Base-by-base conservation (phyloP, 2,329 filamentous ascomycete genomes). In the Aspergillus jensenii region DNA sequence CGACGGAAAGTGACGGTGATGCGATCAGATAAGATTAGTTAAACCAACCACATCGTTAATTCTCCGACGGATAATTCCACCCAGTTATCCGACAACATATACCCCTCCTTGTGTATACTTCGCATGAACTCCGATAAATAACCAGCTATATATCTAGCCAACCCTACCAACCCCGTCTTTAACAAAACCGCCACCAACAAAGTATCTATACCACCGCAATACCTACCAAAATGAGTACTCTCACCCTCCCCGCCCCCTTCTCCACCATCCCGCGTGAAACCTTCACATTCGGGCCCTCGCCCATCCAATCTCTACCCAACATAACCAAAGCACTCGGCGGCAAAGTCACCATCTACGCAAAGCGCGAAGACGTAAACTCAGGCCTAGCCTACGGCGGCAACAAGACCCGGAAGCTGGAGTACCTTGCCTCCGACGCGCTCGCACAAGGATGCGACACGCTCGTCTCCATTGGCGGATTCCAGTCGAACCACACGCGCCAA, bases 401-500 rank as follows among this genome's bases (percentile, higher is more conserved):
- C 37, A 58, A 58, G 39, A 58, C 56, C 9, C 45, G 56, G 33
- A 58, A 58, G 19, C 31, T 58, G 4, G 56, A 58, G 44, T 58
- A 58, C 45, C 56, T 58, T 6, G 56, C 50, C 9, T 43, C 56
- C 0, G 50, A 58, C 21, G 56, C 56, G 6, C 37, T 58, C 3
- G 35, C 50, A 11, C 27, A 48, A 27, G 39, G 39, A 15, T 47
- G 43, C 19, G 56, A 58, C 27, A 58, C 56, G 3, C 39, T 58
- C 15, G 45, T 58, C 21, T 50, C 44, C 12, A 58, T 58, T 39
- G 56, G 56, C 39, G 56, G 56, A 2, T 53, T 53, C 44, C 56
- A 58, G 21, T 87, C 84, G 52, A 90, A 90, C 78, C 87, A 90
- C 71, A 90, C 87, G 2, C 82, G 87, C 12, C 83, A 86, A 63